Evolutionary conservation across 208 protist genomes (phyloP).

Genomic region (Wallacemonas sp.): DNA sequence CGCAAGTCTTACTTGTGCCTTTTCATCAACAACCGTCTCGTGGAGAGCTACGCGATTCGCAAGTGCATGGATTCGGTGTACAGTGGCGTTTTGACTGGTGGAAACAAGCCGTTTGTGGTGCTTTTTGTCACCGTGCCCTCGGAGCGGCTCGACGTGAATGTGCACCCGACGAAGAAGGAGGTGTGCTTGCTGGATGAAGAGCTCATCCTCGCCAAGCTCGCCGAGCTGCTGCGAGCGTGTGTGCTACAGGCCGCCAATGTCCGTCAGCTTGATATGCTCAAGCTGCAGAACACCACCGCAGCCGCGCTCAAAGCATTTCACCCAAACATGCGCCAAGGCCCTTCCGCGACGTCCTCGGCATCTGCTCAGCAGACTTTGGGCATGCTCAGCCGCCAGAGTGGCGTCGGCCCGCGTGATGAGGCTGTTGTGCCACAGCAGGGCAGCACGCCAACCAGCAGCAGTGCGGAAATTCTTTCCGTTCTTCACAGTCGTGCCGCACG

Average conservation of each 20-base stretch:
- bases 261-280: conserved; percentile 64
- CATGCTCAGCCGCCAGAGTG: background rate
- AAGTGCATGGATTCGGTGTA: conserved; percentile 92
- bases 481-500: conserved; percentile 14
- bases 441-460: conserved; percentile 11
- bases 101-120: conserved; percentile 94
- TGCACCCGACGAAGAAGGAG: conserved; percentile 98
- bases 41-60: conserved; percentile 81
- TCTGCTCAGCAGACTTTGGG: conserved; percentile 6
- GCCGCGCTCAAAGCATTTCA: conserved; percentile 28
- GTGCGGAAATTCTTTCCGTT: conserved; percentile 11
- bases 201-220: conserved; percentile 54
- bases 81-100: conserved; percentile 79
- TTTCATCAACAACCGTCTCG: conserved; percentile 90
- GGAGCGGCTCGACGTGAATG: conserved; percentile 97
- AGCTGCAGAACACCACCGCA: conserved; percentile 41
- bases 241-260: conserved; percentile 58
- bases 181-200: conserved; percentile 87
- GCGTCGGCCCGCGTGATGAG: background rate
- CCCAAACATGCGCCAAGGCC: background rate
- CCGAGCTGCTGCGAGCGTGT: conserved; percentile 52
- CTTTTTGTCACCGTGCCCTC: conserved; percentile 90
- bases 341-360: background rate
- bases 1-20: conserved; percentile 66
- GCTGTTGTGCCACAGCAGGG: background rate